A percentile compares a stretch with the other conserved stretches of the same genome.
Evolutionary conservation across 2,329 filamentous ascomycete genomes (phyloP).

Genomic region (Pseudopithomyces chartarum): DNA sequence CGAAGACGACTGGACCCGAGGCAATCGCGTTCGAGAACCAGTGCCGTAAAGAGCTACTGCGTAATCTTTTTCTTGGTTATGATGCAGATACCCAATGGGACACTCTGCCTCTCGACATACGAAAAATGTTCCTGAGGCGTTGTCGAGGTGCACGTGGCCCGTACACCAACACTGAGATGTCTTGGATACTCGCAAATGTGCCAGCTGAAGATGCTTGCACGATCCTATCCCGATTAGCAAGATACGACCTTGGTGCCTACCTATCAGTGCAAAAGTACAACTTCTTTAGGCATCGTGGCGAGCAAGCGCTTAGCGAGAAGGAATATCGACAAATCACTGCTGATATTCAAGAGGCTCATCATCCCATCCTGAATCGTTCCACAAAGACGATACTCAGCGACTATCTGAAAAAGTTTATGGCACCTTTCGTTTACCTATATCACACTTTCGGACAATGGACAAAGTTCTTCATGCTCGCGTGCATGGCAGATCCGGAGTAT

Average conservation of each 20-base stretch:
- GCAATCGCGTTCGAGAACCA: slow-evolving; percentile 25
- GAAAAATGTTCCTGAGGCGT: slow-evolving; percentile 52
- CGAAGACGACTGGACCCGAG: slow-evolving; percentile 21
- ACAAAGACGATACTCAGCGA: slow-evolving; percentile 27
- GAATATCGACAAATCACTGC: slow-evolving; percentile 39
- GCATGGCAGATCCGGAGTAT: slow-evolving; percentile 59
- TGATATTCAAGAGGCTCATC: slow-evolving; percentile 38
- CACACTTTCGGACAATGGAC: slow-evolving; percentile 50
- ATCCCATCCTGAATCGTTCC: slow-evolving; percentile 37
- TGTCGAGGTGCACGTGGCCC: slow-evolving; percentile 50
- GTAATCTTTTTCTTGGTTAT: slow-evolving; percentile 55
- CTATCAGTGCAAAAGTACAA: slow-evolving; percentile 39
- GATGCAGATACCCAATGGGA: slow-evolving; percentile 60
- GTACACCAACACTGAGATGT: slow-evolving; percentile 47
- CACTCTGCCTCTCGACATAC: slow-evolving; percentile 51
- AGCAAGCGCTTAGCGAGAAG: slow-evolving; percentile 28
- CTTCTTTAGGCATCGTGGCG: slow-evolving; percentile 33
- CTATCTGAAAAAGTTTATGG: slow-evolving; percentile 34
- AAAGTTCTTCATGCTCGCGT: slow-evolving; percentile 57
- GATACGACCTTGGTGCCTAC: slow-evolving; percentile 55
- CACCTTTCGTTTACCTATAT: slow-evolving; percentile 48
- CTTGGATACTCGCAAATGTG: slow-evolving; percentile 53
- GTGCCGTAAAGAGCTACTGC: slow-evolving; percentile 52
- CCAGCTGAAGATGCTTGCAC: slow-evolving; percentile 46
- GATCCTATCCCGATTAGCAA: slow-evolving; percentile 49